Conservation (phyloP, 129 eudicot species). For the Ambrosia artemisiifolia region DNA sequence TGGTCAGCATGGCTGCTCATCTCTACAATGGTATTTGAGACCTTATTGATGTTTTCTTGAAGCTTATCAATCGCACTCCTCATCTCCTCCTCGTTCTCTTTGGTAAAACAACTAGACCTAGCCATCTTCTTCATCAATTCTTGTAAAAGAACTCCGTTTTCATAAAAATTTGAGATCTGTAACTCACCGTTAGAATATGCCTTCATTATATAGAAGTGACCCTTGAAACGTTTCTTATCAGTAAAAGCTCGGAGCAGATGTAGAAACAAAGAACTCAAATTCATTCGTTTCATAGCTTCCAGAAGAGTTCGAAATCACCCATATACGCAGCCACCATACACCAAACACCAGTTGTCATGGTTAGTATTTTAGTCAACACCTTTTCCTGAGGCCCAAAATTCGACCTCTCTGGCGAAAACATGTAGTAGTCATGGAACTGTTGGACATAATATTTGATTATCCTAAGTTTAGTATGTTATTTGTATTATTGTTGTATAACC, state of each 20-base stretch:
- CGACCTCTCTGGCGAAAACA: no score
- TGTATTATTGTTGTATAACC: no score
- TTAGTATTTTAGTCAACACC: no score
- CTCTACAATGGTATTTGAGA: slow-evolving; percentile 1
- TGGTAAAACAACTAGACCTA: neutral
- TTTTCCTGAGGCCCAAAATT: no score
- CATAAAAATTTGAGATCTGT: neutral
- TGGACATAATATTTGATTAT: no score
- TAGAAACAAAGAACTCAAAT: no score
- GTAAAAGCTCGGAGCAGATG: neutral
- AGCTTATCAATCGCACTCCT: slow-evolving; percentile 1
- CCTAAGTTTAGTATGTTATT: no score
- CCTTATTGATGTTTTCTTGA: neutral
- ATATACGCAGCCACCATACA: no score
- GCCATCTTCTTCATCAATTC: slow-evolving; percentile 6
- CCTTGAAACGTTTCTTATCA: neutral
- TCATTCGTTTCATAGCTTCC: neutral
- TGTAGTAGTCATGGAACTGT: no score
- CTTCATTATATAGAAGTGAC: neutral
- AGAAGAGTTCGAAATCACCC: no score
- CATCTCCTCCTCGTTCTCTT: neutral
- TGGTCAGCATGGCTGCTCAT: neutral
- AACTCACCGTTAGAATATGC: neutral
- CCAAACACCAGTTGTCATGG: no score
- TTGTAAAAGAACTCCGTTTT: neutral